Conservation (phyloP, 228 moss, liverwort and hornwort species). For the Sphagnum magellanicum region DNA sequence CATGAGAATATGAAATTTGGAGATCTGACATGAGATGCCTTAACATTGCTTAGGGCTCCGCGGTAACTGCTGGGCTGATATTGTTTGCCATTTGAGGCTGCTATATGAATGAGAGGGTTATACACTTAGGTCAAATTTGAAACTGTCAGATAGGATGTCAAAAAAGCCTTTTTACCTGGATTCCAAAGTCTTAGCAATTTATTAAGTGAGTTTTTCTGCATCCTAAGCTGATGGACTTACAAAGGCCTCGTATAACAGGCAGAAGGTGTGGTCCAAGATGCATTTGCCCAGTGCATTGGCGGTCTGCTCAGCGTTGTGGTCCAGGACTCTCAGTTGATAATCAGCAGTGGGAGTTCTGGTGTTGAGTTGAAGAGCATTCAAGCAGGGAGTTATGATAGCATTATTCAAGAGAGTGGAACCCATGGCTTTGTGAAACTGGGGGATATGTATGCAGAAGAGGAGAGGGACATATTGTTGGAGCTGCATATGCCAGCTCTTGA, state of each 20-base stretch:
- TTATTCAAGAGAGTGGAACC: slow-evolving; percentile 11
- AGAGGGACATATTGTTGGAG: slow-evolving; percentile 32
- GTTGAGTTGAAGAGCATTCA: slow-evolving; percentile 20
- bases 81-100: no score
- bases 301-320: slow-evolving; percentile 37
- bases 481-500: slow-evolving; percentile 19
- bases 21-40: no score
- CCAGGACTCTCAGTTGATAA: slow-evolving; percentile 19
- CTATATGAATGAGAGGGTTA: no score
- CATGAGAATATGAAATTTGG: no score
- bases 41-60: no score
- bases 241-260: background rate
- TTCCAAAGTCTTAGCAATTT: background rate
- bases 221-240: background rate
- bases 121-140: no score
- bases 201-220: background rate
- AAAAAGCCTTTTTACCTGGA: no score
- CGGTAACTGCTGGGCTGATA: no score
- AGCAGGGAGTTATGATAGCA: slow-evolving; percentile 32
- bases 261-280: slow-evolving; percentile 37
- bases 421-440: slow-evolving; percentile 29
- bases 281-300: slow-evolving; percentile 46
- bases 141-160: no score
- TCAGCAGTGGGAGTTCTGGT: slow-evolving; percentile 12
- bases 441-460: slow-evolving; percentile 44